phyloP scores from a whole-genome alignment of 441 rosid genomes.

The Jatropha multifida region DNA sequence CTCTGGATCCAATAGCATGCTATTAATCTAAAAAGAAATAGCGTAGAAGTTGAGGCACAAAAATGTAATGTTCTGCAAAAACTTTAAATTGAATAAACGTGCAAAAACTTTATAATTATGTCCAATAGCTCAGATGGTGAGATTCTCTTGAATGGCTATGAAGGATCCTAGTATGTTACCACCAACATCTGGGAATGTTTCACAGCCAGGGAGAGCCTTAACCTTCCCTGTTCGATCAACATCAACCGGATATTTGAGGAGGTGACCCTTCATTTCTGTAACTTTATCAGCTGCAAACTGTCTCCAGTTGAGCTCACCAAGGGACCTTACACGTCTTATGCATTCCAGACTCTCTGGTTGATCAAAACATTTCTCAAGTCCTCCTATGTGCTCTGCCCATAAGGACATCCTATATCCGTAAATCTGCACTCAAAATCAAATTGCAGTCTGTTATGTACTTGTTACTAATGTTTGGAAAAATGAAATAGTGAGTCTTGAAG shows the following conservation, averaged over 20 bases:
- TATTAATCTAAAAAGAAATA: not conserved
- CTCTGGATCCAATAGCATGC: no score
- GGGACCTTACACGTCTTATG: constrained; percentile 57
- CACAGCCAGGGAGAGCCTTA: constrained; percentile 62
- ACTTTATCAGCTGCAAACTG: constrained; percentile 66
- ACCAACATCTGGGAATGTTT: constrained; percentile 82
- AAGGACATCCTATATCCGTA: constrained; percentile 92
- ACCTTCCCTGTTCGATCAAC: constrained; percentile 85
- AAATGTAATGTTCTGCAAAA: no score
- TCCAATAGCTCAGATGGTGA: constrained; percentile 53
- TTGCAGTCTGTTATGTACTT: not conserved
- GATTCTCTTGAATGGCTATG: constrained; percentile 73
- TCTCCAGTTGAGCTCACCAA: constrained; percentile 67
- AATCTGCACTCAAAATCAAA: constrained; percentile 38
- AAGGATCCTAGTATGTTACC: constrained; percentile 80
- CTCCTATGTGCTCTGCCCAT: constrained; percentile 90
- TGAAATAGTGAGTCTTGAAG: no score
- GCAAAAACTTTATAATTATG: not conserved
- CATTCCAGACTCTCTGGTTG: constrained; percentile 80
- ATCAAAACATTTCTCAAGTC: constrained; percentile 60
- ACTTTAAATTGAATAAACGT: no score
- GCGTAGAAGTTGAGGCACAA: not conserved
- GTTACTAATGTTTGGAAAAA: not conserved
- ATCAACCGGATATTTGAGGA: constrained; percentile 83
- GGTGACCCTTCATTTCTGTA: constrained; percentile 82